Base-by-base conservation (phyloP, 179 eudicot species). In the Vitellaria paradoxa region DNA sequence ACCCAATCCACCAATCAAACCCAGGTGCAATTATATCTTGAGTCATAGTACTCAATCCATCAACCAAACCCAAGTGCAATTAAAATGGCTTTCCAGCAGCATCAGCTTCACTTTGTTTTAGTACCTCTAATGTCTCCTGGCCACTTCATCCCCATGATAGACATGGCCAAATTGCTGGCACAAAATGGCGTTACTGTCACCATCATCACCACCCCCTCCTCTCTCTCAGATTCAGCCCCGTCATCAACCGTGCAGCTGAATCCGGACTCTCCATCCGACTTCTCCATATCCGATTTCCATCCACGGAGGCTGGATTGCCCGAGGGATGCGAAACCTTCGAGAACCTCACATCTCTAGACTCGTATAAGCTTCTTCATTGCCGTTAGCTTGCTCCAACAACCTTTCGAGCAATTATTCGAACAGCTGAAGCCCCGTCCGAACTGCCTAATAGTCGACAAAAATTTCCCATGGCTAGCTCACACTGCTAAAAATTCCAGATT, bases 381-480 rank as follows among this genome's bases (percentile, higher is more conserved):
- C 3, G 9, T 62, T 11, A 2, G 0, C 14, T 21, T 62, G 66
- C 37, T 62, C 12, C 30, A 62, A 9, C 13, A 62, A 24, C 66
- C 66, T 1, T 24, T 62, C 40, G 66, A 62, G 66, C 30, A 21
- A 10, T 9, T 62, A 13, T 21, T 62, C 11, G 13, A 24, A 9
- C 13, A 9, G 40, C 40, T 62, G 4, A 23, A 24, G 11, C 66
- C 66, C 15, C 13, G 37, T 21, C 40, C 66, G 3, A 73, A 37
- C 6, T 73, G 67, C 76, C 63, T 62, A 4, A 46, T 74, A 3
- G 69, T 40, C 24, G 68, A 47, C 21, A 74, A 74, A 14, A 9
- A 62, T 14, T 20, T 62, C 6, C 15, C 77, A 2, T 62, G 50
- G 70, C 6, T 40, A 6, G 49, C 52, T 2, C 7, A 66, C 17